These are phyloP conservation scores for Globisporangium takayamanum DNA, from an alignment of 352 stramenopile genomes.

Conservation along the genomic window DNA sequence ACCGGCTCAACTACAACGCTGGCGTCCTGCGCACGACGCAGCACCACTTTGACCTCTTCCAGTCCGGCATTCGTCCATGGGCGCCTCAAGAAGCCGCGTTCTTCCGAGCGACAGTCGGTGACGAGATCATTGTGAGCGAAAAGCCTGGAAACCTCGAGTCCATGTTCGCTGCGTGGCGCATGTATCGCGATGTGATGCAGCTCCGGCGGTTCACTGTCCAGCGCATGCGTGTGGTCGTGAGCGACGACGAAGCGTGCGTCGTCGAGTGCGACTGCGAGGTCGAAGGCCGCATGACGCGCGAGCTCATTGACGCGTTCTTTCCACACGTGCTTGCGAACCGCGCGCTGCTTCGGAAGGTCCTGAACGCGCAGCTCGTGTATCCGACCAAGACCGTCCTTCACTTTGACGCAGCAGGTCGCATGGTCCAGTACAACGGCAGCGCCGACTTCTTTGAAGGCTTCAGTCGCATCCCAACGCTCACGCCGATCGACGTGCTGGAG, in stretches of 20 bases:
- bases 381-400: slow-evolving; percentile 2
- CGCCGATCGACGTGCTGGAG: neutral
- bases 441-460: slow-evolving; percentile 7
- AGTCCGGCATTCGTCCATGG: slow-evolving; percentile 2
- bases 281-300: neutral
- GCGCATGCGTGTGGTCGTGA: neutral
- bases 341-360: neutral
- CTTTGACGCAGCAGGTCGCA: slow-evolving; percentile 3
- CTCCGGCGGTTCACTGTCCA: slow-evolving; percentile 3
- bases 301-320: slow-evolving; percentile 6
- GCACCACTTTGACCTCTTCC: slow-evolving; percentile 16
- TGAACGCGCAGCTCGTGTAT: slow-evolving; percentile 1
- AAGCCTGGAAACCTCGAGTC: slow-evolving; percentile 14
- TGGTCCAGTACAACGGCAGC: slow-evolving; percentile 6
- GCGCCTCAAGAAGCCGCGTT: slow-evolving; percentile 2
- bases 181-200: slow-evolving; percentile 7
- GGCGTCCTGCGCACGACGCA: slow-evolving; percentile 6
- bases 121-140: slow-evolving; percentile 3
- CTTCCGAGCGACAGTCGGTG: slow-evolving; percentile 1
- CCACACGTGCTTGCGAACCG: slow-evolving; percentile 1
- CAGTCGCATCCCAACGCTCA: slow-evolving; percentile 2
- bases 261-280: slow-evolving; percentile 7
- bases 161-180: slow-evolving; percentile 10
- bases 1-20: slow-evolving; percentile 7
- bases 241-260: neutral